Evolutionary conservation across 2,329 filamentous ascomycete species (phyloP).

Genomic region (Stagonosporopsis rhizophila): DNA sequence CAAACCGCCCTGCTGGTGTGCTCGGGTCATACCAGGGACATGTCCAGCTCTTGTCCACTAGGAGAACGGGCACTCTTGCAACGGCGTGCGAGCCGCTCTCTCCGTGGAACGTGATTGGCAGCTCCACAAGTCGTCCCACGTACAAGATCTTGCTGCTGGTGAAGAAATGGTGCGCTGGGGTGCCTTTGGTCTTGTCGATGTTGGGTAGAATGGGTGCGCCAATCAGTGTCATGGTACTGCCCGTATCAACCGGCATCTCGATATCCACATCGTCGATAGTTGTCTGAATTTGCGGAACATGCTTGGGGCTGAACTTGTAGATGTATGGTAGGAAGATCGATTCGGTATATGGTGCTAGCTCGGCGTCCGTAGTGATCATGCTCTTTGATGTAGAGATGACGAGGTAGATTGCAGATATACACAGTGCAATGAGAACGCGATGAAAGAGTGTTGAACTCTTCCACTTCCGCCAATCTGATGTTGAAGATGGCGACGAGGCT

Average conservation of each 20-base stretch:
- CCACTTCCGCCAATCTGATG: conserved; percentile 8
- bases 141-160: conserved; percentile 47
- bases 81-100: conserved; percentile 27
- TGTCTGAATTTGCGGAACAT: conserved; percentile 36
- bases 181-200: conserved; percentile 31
- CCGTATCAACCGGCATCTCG: conserved; percentile 46
- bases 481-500: conserved; percentile 24
- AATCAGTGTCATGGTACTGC: conserved; percentile 44
- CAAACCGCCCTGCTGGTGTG: conserved; percentile 29
- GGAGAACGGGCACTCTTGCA: conserved; percentile 37
- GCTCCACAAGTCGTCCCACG: conserved; percentile 39
- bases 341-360: conserved; percentile 25
- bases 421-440: conserved; percentile 14
- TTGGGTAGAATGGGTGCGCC: conserved; percentile 43
- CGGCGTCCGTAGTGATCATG: conserved; percentile 19
- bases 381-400: conserved; percentile 10
- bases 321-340: conserved; percentile 46
- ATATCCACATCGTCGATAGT: conserved; percentile 38
- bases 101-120: conserved; percentile 39
- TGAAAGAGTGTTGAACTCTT: conserved; percentile 34
- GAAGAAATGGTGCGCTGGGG: conserved; percentile 42
- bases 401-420: conserved; percentile 12
- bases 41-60: conserved; percentile 44
- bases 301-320: conserved; percentile 34
- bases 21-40: conserved; percentile 46